Evolutionary conservation across 768 basidiomycete genomes (phyloP).

Genomic region (Stropharia rugosoannulata): DNA sequence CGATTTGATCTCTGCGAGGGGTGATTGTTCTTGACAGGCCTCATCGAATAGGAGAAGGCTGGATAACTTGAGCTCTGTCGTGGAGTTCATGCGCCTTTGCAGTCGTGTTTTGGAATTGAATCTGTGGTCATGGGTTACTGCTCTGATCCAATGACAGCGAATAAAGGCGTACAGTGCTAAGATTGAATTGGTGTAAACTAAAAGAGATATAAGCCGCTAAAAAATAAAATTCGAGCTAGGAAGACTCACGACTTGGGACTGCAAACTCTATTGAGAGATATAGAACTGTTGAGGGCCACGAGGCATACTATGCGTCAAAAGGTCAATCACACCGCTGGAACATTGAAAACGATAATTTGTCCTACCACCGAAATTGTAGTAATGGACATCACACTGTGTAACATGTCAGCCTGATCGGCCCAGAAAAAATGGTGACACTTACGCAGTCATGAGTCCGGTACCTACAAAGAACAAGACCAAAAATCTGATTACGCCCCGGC

Average conservation of each 20-base stretch:
- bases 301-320: not conserved
- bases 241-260: slow-evolving; percentile 7
- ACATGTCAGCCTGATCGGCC: not conserved
- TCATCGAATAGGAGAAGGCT: slow-evolving; percentile 5
- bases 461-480: slow-evolving; percentile 13
- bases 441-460: slow-evolving; percentile 13
- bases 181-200: slow-evolving; percentile 16
- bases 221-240: not conserved
- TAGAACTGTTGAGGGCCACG: slow-evolving; percentile 9
- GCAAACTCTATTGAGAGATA: slow-evolving; percentile 15
- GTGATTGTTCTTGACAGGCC: not conserved
- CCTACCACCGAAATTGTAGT: slow-evolving; percentile 11
- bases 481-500: slow-evolving; percentile 5
- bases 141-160: not conserved
- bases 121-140: not conserved
- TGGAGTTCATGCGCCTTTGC: slow-evolving; percentile 1
- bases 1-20: not conserved
- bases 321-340: not conserved
- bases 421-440: not conserved
- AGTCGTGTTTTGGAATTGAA: slow-evolving; percentile 10
- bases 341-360: not conserved
- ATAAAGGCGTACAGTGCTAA: slow-evolving; percentile 8
- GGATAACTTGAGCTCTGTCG: slow-evolving; percentile 1
- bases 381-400: slow-evolving; percentile 7
- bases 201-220: too few species aligned